These are phyloP conservation scores for Vanrija pseudolonga DNA, from an alignment of 1,284 basidiomycete genomes.

Conservation along the genomic window DNA sequence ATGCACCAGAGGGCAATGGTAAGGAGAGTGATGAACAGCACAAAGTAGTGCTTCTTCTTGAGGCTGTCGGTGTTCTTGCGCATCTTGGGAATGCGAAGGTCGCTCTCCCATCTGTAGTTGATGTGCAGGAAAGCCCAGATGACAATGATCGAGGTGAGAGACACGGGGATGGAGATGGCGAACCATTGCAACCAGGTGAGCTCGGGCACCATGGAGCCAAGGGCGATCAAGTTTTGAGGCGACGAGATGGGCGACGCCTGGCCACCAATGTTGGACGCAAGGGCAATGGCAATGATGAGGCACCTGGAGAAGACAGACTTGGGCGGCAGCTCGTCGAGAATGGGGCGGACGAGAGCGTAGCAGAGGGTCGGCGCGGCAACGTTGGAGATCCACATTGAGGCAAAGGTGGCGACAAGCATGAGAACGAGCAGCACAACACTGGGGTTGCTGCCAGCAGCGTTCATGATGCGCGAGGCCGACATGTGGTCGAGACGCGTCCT, in stretches of 20 bases:
- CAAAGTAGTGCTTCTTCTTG: slow-evolving; percentile 84
- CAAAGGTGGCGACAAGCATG: slow-evolving; percentile 96
- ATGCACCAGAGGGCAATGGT: slow-evolving; percentile 92
- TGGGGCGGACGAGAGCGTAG: slow-evolving; percentile 97
- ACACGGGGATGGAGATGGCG: slow-evolving; percentile 86
- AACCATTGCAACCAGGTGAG: slow-evolving; percentile 95
- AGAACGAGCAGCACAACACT: slow-evolving; percentile 84
- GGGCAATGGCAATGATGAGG: slow-evolving; percentile 90
- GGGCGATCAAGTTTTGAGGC: slow-evolving; percentile 94
- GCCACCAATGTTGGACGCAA: slow-evolving; percentile 97
- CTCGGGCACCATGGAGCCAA: slow-evolving; percentile 79
- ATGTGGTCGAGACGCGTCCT: slow-evolving; percentile 97
- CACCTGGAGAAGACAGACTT: slow-evolving; percentile 84
- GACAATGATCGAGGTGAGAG: slow-evolving; percentile 73
- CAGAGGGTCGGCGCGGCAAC: slow-evolving; percentile 96
- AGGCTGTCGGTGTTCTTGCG: slow-evolving; percentile 75
- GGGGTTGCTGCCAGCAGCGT: slow-evolving; percentile 82
- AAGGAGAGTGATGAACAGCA: slow-evolving; percentile 73
- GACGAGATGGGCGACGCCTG: slow-evolving; percentile 89
- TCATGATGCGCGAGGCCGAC: slow-evolving; percentile 86
- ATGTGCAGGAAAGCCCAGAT: slow-evolving; percentile 89
- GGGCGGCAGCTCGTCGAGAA: slow-evolving; percentile 83
- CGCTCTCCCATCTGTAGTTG: slow-evolving; percentile 80
- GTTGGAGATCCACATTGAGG: slow-evolving; percentile 99
- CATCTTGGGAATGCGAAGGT: slow-evolving; percentile 76